phyloP scores from a whole-genome alignment of 1,139 yeast species.

The Pichia sp. region DNA sequence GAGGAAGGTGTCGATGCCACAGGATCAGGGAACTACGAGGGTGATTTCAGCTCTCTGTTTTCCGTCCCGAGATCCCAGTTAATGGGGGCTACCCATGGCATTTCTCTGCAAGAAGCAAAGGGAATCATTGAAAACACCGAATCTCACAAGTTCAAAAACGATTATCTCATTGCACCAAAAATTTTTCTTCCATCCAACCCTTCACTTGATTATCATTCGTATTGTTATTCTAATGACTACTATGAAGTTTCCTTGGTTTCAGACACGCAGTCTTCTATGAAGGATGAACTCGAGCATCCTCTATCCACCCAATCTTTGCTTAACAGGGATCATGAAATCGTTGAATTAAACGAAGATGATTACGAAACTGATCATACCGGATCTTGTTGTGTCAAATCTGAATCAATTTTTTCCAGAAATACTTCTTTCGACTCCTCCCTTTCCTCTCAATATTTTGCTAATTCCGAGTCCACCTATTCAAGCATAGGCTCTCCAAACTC shows the following conservation, averaged over 20 bases:
- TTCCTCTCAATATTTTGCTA: background rate
- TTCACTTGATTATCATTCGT: background rate
- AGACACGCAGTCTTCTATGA: background rate
- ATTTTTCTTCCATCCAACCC: background rate
- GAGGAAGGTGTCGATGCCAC: background rate
- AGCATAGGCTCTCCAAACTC: constrained; percentile 6
- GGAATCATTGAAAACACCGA: background rate
- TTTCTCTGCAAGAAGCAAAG: background rate
- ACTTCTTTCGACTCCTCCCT: constrained; percentile 1
- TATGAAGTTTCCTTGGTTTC: constrained; percentile 5
- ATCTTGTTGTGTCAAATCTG: background rate
- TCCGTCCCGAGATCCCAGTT: background rate
- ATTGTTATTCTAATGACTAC: constrained; percentile 6
- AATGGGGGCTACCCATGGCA: background rate
- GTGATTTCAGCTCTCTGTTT: background rate
- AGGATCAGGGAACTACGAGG: background rate
- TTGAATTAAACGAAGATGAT: background rate
- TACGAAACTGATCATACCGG: background rate
- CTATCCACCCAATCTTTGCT: background rate
- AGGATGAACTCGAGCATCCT: background rate
- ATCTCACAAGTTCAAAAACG: background rate
- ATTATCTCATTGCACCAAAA: background rate
- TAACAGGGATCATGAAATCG: background rate
- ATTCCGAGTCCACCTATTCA: background rate
- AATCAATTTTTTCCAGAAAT: constrained; percentile 3